Percentiles rank a stretch among this genome's conserved stretches.
Evolutionary conservation across 208 protist genomes (phyloP).

Genomic region (Vickermania spadyakhi): DNA sequence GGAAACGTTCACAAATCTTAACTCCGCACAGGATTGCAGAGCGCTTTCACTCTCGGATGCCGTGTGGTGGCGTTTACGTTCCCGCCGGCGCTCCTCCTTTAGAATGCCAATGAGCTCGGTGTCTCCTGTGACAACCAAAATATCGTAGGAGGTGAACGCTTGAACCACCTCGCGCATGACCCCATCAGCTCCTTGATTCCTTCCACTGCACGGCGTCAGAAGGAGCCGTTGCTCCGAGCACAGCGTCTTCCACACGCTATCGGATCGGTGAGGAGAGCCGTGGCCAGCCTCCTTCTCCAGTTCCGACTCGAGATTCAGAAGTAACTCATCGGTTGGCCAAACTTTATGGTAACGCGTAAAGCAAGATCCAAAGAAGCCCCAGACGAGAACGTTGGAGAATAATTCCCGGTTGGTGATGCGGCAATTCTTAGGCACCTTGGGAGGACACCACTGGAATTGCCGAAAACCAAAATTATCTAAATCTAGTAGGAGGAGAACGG

Average conservation of each 20-base stretch:
- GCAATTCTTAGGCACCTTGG: slow-evolving; percentile 1
- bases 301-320: slow-evolving; percentile 7
- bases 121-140: slow-evolving; percentile 51
- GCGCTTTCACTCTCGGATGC: slow-evolving; percentile 14
- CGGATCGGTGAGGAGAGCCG: neutral
- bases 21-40: no score
- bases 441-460: slow-evolving; percentile 64
- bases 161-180: slow-evolving; percentile 55
- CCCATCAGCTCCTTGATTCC: slow-evolving; percentile 55
- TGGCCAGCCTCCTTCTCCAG: neutral
- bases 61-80: slow-evolving; percentile 42
- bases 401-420: slow-evolving; percentile 10
- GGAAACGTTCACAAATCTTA: slow-evolving; percentile 49
- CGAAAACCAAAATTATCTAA: slow-evolving; percentile 87
- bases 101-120: slow-evolving; percentile 28
- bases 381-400: slow-evolving; percentile 57
- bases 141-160: slow-evolving; percentile 25
- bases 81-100: slow-evolving; percentile 18
- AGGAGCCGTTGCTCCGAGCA: slow-evolving; percentile 17
- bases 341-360: slow-evolving; percentile 62
- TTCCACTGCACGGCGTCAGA: slow-evolving; percentile 73
- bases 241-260: slow-evolving; percentile 38
- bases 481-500: slow-evolving; percentile 71
- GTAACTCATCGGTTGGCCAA: slow-evolving; percentile 35
- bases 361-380: slow-evolving; percentile 84